Conservation (phyloP, 1,284 basidiomycete genomes). For the Earliella scabrosa region DNA sequence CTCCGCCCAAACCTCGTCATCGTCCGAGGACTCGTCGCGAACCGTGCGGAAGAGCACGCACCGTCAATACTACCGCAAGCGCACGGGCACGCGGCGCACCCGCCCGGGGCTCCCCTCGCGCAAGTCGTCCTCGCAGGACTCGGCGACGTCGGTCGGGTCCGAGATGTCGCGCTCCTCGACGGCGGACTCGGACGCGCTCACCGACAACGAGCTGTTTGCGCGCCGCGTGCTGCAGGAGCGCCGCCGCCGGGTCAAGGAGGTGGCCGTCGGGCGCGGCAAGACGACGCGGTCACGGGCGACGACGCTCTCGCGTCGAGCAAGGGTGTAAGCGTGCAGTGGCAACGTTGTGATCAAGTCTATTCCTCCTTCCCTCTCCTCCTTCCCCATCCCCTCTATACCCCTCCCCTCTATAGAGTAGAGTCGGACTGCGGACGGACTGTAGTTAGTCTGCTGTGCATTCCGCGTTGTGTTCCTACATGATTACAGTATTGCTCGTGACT, state of each 20-base stretch:
- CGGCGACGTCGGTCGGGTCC: constrained; percentile 37
- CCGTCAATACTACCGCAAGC: constrained; percentile 16
- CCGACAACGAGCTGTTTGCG: constrained; percentile 41
- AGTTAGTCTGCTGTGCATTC: no score
- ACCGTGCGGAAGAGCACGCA: no score
- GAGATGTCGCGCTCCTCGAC: constrained; percentile 36
- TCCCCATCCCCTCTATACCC: no score
- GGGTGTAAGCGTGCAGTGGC: no score
- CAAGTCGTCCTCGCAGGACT: constrained; percentile 39
- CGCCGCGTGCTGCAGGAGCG: constrained; percentile 40
- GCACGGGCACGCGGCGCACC: constrained; percentile 19
- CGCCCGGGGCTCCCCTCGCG: constrained; percentile 30
- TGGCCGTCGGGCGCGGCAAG: constrained; percentile 17
- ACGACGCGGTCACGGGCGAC: constrained; percentile 16
- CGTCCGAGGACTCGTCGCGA: no score
- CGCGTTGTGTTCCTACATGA: constrained; percentile 1
- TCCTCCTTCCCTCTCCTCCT: no score
- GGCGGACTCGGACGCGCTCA: constrained; percentile 29
- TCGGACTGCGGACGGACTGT: no score
- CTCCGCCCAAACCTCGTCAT: constrained; percentile 20
- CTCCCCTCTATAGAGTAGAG: no score
- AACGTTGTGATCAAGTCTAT: no score
- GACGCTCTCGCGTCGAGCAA: no score
- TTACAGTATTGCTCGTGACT: not conserved
- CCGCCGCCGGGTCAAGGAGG: constrained; percentile 32